These are phyloP conservation scores for Trichomonas vaginalis DNA, from an alignment of 208 protist genomes.

Conservation along the genomic window DNA sequence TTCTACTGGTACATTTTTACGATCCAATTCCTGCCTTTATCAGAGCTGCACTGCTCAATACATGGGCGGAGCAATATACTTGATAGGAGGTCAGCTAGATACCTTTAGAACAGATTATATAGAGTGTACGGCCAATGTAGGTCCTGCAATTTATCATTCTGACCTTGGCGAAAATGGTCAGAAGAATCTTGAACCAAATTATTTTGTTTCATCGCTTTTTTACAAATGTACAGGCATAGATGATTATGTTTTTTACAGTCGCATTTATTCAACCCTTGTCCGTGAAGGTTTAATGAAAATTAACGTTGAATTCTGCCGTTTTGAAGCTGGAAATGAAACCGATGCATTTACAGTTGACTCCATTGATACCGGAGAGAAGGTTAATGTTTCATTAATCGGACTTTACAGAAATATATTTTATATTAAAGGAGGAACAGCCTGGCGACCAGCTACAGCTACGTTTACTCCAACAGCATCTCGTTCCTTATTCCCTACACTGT, in stretches of 20 bases:
- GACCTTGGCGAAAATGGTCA: background rate
- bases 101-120: background rate
- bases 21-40: background rate
- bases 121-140: background rate
- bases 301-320: background rate
- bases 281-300: background rate
- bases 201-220: background rate
- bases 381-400: background rate
- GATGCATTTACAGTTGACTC: background rate
- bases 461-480: background rate
- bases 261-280: background rate
- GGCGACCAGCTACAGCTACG: background rate
- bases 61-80: background rate
- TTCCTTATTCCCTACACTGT: background rate
- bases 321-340: background rate
- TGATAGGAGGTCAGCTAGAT: background rate
- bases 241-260: background rate
- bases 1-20: background rate
- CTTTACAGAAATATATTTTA: background rate
- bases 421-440: background rate
- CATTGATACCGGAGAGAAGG: background rate
- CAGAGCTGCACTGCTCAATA: background rate
- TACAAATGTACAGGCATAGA: background rate
- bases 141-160: background rate
- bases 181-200: background rate